Base-by-base conservation (phyloP, 148 eudicot genomes). In the Camellia granthamiana region DNA sequence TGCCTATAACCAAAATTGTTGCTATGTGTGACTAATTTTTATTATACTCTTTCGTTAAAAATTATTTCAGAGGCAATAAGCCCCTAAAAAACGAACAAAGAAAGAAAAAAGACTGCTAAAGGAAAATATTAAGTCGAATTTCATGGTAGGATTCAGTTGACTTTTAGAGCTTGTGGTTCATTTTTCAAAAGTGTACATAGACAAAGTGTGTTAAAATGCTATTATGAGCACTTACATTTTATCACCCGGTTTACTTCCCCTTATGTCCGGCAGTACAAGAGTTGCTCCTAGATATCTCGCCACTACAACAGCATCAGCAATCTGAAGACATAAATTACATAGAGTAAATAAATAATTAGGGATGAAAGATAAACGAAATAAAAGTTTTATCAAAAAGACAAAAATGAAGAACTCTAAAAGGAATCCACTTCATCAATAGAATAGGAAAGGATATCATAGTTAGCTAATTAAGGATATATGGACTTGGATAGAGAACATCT, bases 241-340 rank as follows among this genome's bases (percentile, higher is more conserved):
- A 77, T 96, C 98, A 63, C 98, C 98, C 44, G 94, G 91, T 74
- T 82, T 81, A 88, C 88, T 90, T 88, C 99, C 99, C 83, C 99
- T 89, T 70, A 95, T 92, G 82, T 95, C 97, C 43, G 99, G 99
- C 83, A 95, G 84, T 69, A 95, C 94, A 85, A 95, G 97, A 84
- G 97, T 93, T 76, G 97, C 99, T 79, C 97, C 89, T 43, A 95
- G 89, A 79, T 84, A 88, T 87, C 87, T 90, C 52, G 98, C 98
- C 81, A 95, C 98, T 21, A 87, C 90, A 42, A 91, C 94, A 1
- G 97, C 98, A 90, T 95, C 97, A 81, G 98, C 86, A 86, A 95
- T 90, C 98, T 95, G 88, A 61, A 12, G 16, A 75, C 23, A 6
- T 6, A 52, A 56, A 9, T 58, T 23, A 6, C 76, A 15, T 10